Base-by-base conservation (phyloP, 2,329 filamentous ascomycete species). In the Fonsecaea pedrosoi region DNA sequence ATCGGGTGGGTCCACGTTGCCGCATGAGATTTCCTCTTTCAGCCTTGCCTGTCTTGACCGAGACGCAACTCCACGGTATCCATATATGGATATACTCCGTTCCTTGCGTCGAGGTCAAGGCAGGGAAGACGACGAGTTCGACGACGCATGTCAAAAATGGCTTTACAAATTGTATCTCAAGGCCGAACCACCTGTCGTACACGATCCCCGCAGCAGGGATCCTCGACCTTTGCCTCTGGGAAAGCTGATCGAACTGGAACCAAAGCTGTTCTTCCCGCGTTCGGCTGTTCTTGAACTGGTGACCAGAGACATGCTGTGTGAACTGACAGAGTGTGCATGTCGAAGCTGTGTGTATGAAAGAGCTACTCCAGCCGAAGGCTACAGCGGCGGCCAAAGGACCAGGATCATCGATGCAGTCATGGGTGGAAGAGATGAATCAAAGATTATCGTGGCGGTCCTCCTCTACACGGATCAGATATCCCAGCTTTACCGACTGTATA, bases 1-100 rank as follows among this genome's bases (percentile, higher is more conserved):
- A 21, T 25, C 42, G 45, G 45, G 45, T 50, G 45, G 45, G 45
- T 50, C 45, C 25, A 4, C 45, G 18, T 50, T 50, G 45, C 53
- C 59, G 53, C 59, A 48, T 61, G 59, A 40, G 15, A 21, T 30
- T 40, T 40, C 50, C 35, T 15, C 7, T 21, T 37, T 35, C 53
- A 62, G 60, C 38, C 60, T 56, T 56, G 53, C 35, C 54, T 37
- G 35, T 34, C 54, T 55, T 35, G 54, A 55, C 53, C 15, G n/a
- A 54, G 21, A 35, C 53, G 40, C 34, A 54, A 13, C 18, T 54
- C 12, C 25, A 12, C 53, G 54, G 54, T n/a, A 35, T 55, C 13
- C 54, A 12, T 7, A 55, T 25, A 55, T 55, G 54, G 54, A 55
- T n/a, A 55, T 55, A 34, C 54, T 55, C 35, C 54, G 54, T 34